Conservation (phyloP, 2,329 filamentous ascomycete genomes). For the Thielaviopsis euricoi region DNA sequence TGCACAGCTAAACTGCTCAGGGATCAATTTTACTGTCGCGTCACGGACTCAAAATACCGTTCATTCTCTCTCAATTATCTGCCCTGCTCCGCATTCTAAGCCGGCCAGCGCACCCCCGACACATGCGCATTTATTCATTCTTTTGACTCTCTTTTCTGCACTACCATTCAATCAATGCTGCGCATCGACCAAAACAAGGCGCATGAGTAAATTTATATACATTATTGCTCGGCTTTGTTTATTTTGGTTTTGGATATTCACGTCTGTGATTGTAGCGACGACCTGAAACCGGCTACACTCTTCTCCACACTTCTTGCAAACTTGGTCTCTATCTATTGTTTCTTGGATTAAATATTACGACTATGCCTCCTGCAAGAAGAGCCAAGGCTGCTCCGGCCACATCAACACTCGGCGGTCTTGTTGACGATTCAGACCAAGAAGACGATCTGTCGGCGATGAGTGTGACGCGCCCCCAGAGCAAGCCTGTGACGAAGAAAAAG, state of each 20-base stretch:
- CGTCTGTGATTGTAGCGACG: neutral
- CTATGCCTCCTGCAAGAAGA: slow-evolving; percentile 7
- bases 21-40: neutral
- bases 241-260: neutral
- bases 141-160: neutral
- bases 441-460: slow-evolving; percentile 9
- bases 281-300: neutral
- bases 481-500: neutral
- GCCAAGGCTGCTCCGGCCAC: neutral
- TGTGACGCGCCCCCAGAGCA: neutral
- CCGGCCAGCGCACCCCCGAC: neutral
- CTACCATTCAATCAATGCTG: too few relatives aligned
- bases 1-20: neutral
- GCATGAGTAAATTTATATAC: too few relatives aligned
- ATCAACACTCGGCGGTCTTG: slow-evolving; percentile 3
- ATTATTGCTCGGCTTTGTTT: neutral
- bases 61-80: neutral
- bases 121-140: neutral
- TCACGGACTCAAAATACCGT: neutral
- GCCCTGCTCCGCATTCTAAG: neutral
- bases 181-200: too few relatives aligned
- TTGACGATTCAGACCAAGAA: slow-evolving; percentile 5
- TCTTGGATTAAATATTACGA: neutral
- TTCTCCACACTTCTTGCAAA: too few relatives aligned
- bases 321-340: neutral